Conservation (phyloP, 352 stramenopile species). For the Phytopythium chamaehyphon region DNA sequence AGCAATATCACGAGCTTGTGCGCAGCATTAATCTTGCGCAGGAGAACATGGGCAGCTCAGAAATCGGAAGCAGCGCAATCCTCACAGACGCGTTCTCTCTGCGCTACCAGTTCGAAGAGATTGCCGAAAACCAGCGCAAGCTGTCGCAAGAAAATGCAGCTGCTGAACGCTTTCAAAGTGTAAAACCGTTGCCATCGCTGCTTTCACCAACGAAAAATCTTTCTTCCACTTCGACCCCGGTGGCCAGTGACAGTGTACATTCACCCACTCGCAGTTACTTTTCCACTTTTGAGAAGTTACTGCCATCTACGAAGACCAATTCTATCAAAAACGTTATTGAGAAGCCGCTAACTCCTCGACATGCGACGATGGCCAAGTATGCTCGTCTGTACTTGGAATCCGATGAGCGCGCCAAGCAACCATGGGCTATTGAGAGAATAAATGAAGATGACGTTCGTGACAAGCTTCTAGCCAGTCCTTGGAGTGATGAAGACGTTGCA, state of each 20-base stretch:
- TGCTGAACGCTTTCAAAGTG: not conserved
- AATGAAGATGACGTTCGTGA: constrained; percentile 37
- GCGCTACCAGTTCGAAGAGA: constrained; percentile 68
- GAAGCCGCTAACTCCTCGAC: constrained; percentile 47
- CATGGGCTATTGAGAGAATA: constrained; percentile 50
- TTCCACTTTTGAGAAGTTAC: constrained; percentile 61
- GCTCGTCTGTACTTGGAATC: constrained; percentile 67
- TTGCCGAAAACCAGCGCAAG: constrained; percentile 55
- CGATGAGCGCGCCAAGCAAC: constrained; percentile 44
- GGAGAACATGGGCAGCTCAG: constrained; percentile 30
- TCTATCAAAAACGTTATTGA: not conserved
- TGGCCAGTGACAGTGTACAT: not conserved
- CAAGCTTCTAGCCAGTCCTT: not conserved
- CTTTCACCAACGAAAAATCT: not conserved
- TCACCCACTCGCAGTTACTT: constrained; percentile 62
- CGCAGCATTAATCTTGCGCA: constrained; percentile 52
- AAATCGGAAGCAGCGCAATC: constrained; percentile 30
- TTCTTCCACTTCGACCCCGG: not conserved
- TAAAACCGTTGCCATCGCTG: not conserved
- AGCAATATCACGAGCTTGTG: constrained; percentile 61
- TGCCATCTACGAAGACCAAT: constrained; percentile 5
- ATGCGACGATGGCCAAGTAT: constrained; percentile 75
- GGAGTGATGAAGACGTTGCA: constrained; percentile 11
- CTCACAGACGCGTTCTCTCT: constrained; percentile 46
- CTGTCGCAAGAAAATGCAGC: constrained; percentile 21